Base-by-base conservation (phyloP, 345 rosid genomes). In the Aquilaria sinensis region DNA sequence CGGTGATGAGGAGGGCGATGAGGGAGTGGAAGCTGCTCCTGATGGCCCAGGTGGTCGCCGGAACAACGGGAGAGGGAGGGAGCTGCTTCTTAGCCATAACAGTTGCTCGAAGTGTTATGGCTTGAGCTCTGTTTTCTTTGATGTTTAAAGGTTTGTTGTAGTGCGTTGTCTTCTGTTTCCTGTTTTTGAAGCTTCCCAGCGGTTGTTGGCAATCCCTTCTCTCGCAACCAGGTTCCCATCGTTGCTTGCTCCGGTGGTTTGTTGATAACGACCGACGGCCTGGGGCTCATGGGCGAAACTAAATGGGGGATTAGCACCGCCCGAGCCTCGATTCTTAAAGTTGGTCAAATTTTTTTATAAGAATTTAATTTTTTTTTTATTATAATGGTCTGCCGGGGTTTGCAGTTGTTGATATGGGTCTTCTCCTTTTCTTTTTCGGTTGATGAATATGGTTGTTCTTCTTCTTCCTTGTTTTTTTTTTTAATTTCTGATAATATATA, bases 11-110 rank as follows among this genome's bases (percentile, higher is more conserved):
- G 16, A 89, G 71, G 61, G 82, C 84, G 50, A 85, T 65, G 5
- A 93, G 73, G 70, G 85, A 79, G 47, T 86, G 84, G 69, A 87
- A 84, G 72, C 82, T 78, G 66, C 76, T 71, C 51, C 84, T 79
- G 56, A 85, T 61, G 2, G 80, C 87, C 69, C 82, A 58, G 61
- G 80, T 67, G 53, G 69, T 23, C 23, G 23, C 23, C 23, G 23
- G 23, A 23, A 23, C 23, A 23, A 23, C 32, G 4, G 70, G 43
- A 63, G 60, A 59, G 49, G 71, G 32, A 3, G 6, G 34, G 64
- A 74, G 85, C 46, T 63, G 83, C 70, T 73, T 74, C 72, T 77
- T 84, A 34, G 74, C 78, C 85, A 80, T 54, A 2, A 6, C 47
- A 54, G 46, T 53, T 51, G 12, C 41, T 64, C 52, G 51, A 47